phyloP scores from a whole-genome alignment of 306 rosid genomes.

The Acacia crassicarpa region DNA sequence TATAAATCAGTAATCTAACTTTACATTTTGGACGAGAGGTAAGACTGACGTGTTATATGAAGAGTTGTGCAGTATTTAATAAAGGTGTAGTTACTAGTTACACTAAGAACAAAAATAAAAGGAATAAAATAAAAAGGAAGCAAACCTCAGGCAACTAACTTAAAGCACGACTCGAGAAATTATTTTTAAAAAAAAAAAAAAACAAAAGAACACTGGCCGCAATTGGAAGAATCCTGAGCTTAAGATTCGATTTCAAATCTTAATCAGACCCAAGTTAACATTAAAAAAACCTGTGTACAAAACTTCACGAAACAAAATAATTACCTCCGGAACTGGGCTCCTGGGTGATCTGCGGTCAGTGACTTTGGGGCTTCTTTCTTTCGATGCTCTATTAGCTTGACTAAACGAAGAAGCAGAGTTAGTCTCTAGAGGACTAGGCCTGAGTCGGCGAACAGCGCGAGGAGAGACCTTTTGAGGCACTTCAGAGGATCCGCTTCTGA shows the following conservation, averaged over 20 bases:
- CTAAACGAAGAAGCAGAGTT: conserved; percentile 53
- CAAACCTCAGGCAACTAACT: background rate
- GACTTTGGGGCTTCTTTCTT: conserved; percentile 88
- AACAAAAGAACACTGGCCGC: background rate
- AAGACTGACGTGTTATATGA: too few species aligned
- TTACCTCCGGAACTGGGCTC: conserved; percentile 79
- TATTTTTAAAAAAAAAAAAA: background rate
- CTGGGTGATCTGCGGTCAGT: conserved; percentile 76
- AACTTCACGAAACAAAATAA: background rate
- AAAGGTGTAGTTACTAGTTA: background rate
- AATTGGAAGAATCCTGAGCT: background rate
- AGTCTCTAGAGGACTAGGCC: conserved; percentile 56
- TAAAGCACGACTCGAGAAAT: background rate
- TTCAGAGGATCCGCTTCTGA: conserved; percentile 75
- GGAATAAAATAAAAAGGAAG: background rate
- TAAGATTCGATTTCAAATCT: background rate
- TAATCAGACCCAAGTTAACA: background rate
- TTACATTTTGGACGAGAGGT: too few species aligned
- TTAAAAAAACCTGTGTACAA: background rate
- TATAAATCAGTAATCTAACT: too few species aligned
- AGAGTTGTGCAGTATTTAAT: background rate
- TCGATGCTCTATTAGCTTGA: conserved; percentile 54
- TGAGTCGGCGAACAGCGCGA: conserved; percentile 65
- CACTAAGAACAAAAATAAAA: conserved; percentile 6
- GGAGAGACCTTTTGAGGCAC: conserved; percentile 78